These are phyloP conservation scores for Ogataea corticis DNA, from an alignment of 805 yeast genomes.

Conservation along the genomic window DNA sequence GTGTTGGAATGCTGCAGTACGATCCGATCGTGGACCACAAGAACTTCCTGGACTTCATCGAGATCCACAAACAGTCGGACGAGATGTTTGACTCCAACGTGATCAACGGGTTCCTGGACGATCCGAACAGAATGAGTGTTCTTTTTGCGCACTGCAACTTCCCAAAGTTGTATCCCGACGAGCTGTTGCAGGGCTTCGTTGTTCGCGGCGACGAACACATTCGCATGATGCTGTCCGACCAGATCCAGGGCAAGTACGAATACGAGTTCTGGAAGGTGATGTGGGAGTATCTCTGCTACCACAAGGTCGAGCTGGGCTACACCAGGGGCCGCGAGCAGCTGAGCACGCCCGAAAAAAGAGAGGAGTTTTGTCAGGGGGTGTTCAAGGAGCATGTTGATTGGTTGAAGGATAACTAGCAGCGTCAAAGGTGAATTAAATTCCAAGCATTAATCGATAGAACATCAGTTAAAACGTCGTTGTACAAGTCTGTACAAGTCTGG, in stretches of 20 bases:
- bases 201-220: constrained; percentile 15
- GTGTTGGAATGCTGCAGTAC: constrained; percentile 51
- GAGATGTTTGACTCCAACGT: constrained; percentile 16
- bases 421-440: too few species aligned
- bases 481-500: too few species aligned
- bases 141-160: constrained; percentile 44
- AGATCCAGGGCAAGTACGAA: constrained; percentile 21
- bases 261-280: constrained; percentile 22
- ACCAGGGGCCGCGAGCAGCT: constrained; percentile 13
- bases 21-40: constrained; percentile 43
- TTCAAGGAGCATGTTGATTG: constrained; percentile 20
- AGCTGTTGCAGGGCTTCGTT: constrained; percentile 31
- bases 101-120: constrained; percentile 23
- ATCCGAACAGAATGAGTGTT: constrained; percentile 16
- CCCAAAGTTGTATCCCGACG: constrained; percentile 51
- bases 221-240: constrained; percentile 13
- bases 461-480: too few species aligned
- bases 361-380: constrained; percentile 17
- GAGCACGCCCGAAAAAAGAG: constrained; percentile 14
- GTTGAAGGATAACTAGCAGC: constrained; percentile 9
- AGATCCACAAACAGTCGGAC: constrained; percentile 19
- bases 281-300: constrained; percentile 23
- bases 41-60: constrained; percentile 21
- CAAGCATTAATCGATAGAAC: too few species aligned
- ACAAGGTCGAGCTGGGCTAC: constrained; percentile 18